Evolutionary conservation across 805 yeast genomes (phyloP), one percentile per base, ranked within the genome.

Genomic region (Kodamaea neixiangensis): DNA sequence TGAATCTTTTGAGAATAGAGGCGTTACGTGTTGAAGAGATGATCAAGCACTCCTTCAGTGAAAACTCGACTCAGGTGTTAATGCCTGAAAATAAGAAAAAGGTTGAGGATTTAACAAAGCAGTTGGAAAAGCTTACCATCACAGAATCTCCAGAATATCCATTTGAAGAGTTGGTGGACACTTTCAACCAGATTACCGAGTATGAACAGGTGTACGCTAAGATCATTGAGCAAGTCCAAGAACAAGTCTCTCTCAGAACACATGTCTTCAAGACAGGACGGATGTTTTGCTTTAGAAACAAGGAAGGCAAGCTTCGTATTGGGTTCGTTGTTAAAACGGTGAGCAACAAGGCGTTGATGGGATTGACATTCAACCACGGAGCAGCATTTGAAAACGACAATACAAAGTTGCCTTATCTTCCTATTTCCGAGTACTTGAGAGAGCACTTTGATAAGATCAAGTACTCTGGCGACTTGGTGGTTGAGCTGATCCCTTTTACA

Each of bases 21-120:
- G 97, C 98, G 0, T 73, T 94, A 54, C 82, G 87, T 59, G 98
- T 94, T n/a, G 99, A 94, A 64, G 99, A 94, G 65, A 94, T 94
- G 96, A 93, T 94, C 60, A 93, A 92, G 64, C 88, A 93, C 55
- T 91, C 97, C 0, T 94, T 94, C 68, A 83, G 96, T 69, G 99
- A 94, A 64, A 92, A 94, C 62, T 77, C 92, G 0, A 79, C 92
- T 0, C 97, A 93, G 64, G 81, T 90, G 0, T 69, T 92, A 58
- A 70, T 90, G 47, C 97, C 97, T 0, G 96, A 91, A 56, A 94
- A 89, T 62, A 86, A 91, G 65, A 77, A 80, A 61, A 78, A 79
- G 54, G 82, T 90, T 21, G 75, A 81, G 44, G 71, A 71, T 39
- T 71, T 85, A 35, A 79, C 81, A 43, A 73, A 69, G 6, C 69